Evolutionary conservation across 75 land plant genomes (phyloP).

Genomic region (Ceratopteris richardii): DNA sequence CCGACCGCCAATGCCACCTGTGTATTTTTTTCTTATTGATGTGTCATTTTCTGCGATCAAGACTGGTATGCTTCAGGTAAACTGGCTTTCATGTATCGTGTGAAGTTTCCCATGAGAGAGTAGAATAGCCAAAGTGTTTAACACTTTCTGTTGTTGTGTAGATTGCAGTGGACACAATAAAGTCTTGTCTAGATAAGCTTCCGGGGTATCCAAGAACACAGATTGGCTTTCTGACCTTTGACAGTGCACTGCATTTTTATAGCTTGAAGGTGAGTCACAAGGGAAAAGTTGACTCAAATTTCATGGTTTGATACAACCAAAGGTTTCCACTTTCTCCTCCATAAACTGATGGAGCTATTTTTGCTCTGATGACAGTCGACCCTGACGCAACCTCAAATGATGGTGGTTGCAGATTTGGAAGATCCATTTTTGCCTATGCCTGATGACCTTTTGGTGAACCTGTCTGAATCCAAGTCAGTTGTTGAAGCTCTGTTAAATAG

Average conservation of each 20-base stretch:
- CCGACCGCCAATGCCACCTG: conserved; percentile 98
- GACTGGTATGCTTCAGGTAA: conserved; percentile 93
- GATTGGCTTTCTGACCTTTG: conserved; percentile 91
- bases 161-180: conserved; percentile 86
- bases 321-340: too few relatives aligned
- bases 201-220: conserved; percentile 93
- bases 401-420: conserved; percentile 96
- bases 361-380: conserved; percentile 54
- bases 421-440: conserved; percentile 95
- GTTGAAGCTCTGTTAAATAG: conserved; percentile 92
- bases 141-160: too few relatives aligned
- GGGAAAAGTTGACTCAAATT: not conserved
- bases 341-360: too few relatives aligned
- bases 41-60: conserved; percentile 73
- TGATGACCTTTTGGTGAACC: conserved; percentile 94
- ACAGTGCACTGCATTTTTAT: conserved; percentile 92
- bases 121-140: not conserved
- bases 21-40: conserved; percentile 94
- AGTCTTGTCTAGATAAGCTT: conserved; percentile 69
- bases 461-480: conserved; percentile 83
- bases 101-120: not conserved
- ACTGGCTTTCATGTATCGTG: too few relatives aligned
- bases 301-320: not conserved
- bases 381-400: conserved; percentile 96
- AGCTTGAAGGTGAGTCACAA: conserved; percentile 56